Conservation (phyloP, 345 rosid genomes). For the Populus alba region DNA sequence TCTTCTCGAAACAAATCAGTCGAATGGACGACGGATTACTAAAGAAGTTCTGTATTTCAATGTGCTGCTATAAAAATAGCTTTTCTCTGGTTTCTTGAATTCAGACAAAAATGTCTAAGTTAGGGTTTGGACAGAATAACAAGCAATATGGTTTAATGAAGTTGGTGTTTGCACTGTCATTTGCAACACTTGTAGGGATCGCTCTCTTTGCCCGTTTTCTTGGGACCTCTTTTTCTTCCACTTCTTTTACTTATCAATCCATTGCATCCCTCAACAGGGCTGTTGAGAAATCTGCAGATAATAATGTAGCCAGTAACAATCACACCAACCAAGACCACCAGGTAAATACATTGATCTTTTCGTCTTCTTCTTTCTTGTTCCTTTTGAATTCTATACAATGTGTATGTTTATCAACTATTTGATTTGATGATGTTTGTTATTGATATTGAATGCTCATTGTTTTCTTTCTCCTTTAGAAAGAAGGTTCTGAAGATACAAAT, state of each 20-base stretch:
- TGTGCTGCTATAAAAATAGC: not conserved
- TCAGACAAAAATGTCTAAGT: constrained; percentile 38
- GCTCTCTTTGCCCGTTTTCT: constrained; percentile 41
- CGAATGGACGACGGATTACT: not conserved
- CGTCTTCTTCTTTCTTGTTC: not conserved
- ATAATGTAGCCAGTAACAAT: constrained; percentile 22
- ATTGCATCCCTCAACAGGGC: constrained; percentile 41
- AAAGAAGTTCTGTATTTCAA: not conserved
- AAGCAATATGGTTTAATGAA: constrained; percentile 29
- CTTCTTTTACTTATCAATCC: constrained; percentile 28
- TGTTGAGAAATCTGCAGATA: constrained; percentile 25
- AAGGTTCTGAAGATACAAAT: constrained; percentile 12
- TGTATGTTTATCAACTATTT: not conserved
- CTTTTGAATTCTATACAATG: not conserved
- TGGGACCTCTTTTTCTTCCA: constrained; percentile 44
- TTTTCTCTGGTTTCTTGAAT: constrained; percentile 8
- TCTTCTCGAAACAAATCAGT: constrained; percentile 2
- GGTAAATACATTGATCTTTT: constrained; percentile 19
- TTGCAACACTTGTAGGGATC: constrained; percentile 35
- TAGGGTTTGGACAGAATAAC: constrained; percentile 9
- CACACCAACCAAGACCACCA: constrained; percentile 1
- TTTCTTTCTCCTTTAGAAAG: constrained; percentile 25
- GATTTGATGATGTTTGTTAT: not conserved
- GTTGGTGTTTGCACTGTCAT: constrained; percentile 30
- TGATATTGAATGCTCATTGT: not conserved